These are phyloP conservation scores for Aristolochia contorta DNA, from an alignment of 164 flowering plant genomes.

Conservation along the genomic window DNA sequence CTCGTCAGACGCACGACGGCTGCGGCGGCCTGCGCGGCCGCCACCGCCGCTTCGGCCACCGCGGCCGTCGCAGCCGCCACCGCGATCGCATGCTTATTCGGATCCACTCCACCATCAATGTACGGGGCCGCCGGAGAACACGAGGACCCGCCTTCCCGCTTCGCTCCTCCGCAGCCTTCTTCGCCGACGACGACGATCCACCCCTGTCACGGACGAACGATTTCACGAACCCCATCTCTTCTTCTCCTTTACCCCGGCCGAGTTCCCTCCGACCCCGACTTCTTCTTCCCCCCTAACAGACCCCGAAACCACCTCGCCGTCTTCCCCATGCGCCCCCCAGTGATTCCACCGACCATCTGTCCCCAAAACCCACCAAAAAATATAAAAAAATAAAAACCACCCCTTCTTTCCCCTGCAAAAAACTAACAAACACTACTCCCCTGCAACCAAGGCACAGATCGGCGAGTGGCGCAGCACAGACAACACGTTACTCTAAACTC, in stretches of 20 bases:
- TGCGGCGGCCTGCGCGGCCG: constrained; percentile 52
- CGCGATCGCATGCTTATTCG: constrained; percentile 52
- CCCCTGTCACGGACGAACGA: constrained; percentile 26
- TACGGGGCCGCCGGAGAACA: background rate
- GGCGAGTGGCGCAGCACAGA: background rate
- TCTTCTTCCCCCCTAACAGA: constrained; percentile 26
- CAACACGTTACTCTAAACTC: too few species aligned
- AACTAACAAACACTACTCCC: too few species aligned
- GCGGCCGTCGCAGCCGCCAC: constrained; percentile 53
- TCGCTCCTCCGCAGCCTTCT: background rate
- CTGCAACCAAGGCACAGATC: background rate
- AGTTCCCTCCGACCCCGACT: constrained; percentile 10
- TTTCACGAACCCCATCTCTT: constrained; percentile 51
- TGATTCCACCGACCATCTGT: background rate
- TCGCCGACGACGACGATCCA: background rate
- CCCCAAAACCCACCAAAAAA: background rate
- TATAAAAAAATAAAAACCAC: background rate
- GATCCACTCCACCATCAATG: constrained; percentile 16
- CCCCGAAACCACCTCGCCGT: constrained; percentile 47
- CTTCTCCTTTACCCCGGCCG: constrained; percentile 22
- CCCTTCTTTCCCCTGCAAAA: too few species aligned
- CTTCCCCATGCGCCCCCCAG: constrained; percentile 35
- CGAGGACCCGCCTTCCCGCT: constrained; percentile 2
- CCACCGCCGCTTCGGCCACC: constrained; percentile 50
- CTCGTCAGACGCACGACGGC: constrained; percentile 47